These are phyloP conservation scores for Leccinum boreale DNA, from an alignment of 768 basidiomycete species.

Conservation along the genomic window DNA sequence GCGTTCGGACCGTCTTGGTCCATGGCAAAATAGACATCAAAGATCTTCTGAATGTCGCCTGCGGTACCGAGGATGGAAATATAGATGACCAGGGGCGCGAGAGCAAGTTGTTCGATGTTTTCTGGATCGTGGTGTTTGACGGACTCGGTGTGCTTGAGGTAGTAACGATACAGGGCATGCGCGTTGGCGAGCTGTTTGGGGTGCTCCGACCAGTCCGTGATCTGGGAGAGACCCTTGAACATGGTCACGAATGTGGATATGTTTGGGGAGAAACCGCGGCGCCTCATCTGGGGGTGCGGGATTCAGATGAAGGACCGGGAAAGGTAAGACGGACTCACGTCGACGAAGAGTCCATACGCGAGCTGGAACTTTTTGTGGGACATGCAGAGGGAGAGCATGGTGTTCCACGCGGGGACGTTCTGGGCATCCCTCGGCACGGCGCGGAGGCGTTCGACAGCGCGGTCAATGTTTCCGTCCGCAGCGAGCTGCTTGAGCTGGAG, in stretches of 20 bases:
- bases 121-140: conserved; percentile 46
- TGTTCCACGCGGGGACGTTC: conserved; percentile 78
- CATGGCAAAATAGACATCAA: conserved; percentile 72
- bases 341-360: conserved; percentile 62
- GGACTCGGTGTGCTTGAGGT: conserved; percentile 46
- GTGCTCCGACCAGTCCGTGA: conserved; percentile 57
- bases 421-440: conserved; percentile 69
- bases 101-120: conserved; percentile 45
- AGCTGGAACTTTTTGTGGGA: conserved; percentile 54
- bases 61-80: conserved; percentile 64
- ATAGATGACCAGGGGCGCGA: conserved; percentile 53
- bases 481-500: conserved; percentile 56
- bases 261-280: conserved; percentile 72
- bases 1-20: conserved; percentile 61
- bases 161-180: conserved; percentile 58
- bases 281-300: conserved; percentile 63
- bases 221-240: conserved; percentile 58
- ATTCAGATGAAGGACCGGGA: background rate
- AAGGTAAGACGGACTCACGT: conserved; percentile 45
- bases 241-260: conserved; percentile 66
- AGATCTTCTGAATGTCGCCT: conserved; percentile 60
- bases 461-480: conserved; percentile 51
- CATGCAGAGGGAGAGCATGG: conserved; percentile 64
- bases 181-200: conserved; percentile 62
- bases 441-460: conserved; percentile 65